A percentile compares a stretch with the other conserved stretches of the same genome.
Conservation (phyloP, 73 alveolate genomes). For the Tetrahymena thermophila region DNA sequence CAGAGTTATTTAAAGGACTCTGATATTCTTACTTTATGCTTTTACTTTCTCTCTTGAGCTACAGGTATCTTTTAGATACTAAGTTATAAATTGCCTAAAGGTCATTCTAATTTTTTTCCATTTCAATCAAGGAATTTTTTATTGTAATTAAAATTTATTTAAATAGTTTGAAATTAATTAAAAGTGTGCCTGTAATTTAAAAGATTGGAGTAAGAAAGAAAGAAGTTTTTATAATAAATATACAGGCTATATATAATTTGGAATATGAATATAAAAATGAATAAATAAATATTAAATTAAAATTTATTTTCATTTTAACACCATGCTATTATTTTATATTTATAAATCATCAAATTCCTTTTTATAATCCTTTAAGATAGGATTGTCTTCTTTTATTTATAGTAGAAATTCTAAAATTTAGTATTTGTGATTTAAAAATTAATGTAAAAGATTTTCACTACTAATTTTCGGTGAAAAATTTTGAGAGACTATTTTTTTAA, state of each 20-base stretch:
- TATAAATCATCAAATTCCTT: neutral
- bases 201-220: neutral
- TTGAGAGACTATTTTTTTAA: neutral
- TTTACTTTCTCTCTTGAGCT: neutral
- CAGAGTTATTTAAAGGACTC: neutral
- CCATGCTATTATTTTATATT: neutral
- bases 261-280: neutral
- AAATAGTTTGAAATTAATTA: too few relatives aligned
- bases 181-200: neutral
- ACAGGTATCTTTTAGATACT: neutral
- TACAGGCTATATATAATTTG: neutral
- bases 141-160: too few relatives aligned
- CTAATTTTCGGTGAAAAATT: neutral
- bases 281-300: too few relatives aligned
- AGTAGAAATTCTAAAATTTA: neutral
- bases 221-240: neutral
- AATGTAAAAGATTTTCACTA: neutral
- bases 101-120: neutral
- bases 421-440: neutral
- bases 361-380: neutral
- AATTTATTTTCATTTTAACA: neutral
- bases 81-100: neutral
- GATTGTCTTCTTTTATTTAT: neutral
- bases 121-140: neutral
- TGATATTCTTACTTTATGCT: neutral